Conservation (phyloP, 2,329 filamentous ascomycete genomes). For the Pestalotiopsis fici region DNA sequence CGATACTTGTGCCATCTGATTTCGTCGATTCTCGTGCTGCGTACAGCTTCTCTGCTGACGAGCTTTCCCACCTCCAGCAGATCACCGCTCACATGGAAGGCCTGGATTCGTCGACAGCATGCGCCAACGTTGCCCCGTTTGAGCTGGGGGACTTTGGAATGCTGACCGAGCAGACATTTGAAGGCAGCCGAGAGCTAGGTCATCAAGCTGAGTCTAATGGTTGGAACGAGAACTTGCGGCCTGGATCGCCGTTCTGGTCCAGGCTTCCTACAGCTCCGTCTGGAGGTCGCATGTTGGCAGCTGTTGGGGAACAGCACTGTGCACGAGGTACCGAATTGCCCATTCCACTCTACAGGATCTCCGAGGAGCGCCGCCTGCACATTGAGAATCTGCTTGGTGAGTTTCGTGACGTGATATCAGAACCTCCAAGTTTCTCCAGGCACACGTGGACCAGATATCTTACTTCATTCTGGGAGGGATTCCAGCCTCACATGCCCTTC, state of each 20-base stretch:
- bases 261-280: background rate
- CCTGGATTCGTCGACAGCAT: background rate
- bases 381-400: background rate
- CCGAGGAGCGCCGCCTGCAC: background rate
- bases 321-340: background rate
- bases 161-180: background rate
- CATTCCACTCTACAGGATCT: background rate
- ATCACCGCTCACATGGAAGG: background rate
- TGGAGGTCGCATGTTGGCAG: background rate
- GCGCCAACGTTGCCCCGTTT: background rate
- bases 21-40: background rate
- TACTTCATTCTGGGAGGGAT: conserved; percentile 36
- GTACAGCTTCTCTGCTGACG: background rate
- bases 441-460: conserved; percentile 36
- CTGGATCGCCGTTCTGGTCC: background rate
- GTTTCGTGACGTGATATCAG: background rate
- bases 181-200: background rate
- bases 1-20: background rate
- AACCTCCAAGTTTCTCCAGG: conserved; percentile 19
- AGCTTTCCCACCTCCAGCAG: background rate
- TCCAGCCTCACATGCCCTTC: conserved; percentile 38
- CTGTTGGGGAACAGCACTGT: background rate
- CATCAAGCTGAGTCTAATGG: background rate
- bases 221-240: background rate
- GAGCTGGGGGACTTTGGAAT: background rate